These are phyloP conservation scores for Zymoseptoria brevis DNA, from an alignment of 2,329 filamentous ascomycete species.

Conservation along the genomic window DNA sequence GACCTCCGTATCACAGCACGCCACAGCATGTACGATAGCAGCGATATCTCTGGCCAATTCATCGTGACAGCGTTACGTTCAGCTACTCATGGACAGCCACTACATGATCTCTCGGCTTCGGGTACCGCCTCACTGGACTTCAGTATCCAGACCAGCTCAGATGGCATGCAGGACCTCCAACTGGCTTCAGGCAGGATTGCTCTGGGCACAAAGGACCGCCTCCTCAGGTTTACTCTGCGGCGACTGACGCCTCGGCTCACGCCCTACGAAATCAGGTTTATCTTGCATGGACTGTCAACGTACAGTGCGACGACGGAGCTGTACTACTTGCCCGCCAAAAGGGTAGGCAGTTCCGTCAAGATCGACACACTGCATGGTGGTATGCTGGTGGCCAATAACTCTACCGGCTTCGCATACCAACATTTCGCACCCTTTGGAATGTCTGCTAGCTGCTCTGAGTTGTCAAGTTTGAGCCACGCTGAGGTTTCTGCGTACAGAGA, in stretches of 20 bases:
- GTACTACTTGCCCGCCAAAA: slow-evolving; percentile 36
- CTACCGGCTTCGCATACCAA: slow-evolving; percentile 27
- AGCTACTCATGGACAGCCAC: slow-evolving; percentile 31
- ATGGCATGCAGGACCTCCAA: slow-evolving; percentile 3
- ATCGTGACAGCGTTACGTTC: slow-evolving; percentile 39
- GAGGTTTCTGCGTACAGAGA: slow-evolving; percentile 35
- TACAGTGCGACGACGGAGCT: slow-evolving; percentile 33
- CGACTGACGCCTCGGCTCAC: slow-evolving; percentile 15
- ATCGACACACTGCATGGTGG: slow-evolving; percentile 43
- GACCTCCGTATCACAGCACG: slow-evolving; percentile 40
- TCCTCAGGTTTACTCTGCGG: slow-evolving; percentile 32
- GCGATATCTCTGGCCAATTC: slow-evolving; percentile 33
- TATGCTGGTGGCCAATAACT: slow-evolving; percentile 35
- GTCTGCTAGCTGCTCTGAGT: slow-evolving; percentile 36
- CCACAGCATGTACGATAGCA: slow-evolving; percentile 42
- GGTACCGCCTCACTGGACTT: slow-evolving; percentile 19
- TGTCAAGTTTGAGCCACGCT: slow-evolving; percentile 26
- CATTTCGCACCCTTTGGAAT: slow-evolving; percentile 41
- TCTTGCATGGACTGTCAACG: slow-evolving; percentile 19
- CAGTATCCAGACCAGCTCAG: slow-evolving; percentile 6
- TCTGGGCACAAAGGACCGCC: slow-evolving; percentile 33
- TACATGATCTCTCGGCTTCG: slow-evolving; percentile 14
- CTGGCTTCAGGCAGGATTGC: slow-evolving; percentile 21
- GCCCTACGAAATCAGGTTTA: slow-evolving; percentile 27
- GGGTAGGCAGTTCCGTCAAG: slow-evolving; percentile 39